phyloP scores from a whole-genome alignment of 345 rosid genomes.

The Eucalyptus polyanthemos region DNA sequence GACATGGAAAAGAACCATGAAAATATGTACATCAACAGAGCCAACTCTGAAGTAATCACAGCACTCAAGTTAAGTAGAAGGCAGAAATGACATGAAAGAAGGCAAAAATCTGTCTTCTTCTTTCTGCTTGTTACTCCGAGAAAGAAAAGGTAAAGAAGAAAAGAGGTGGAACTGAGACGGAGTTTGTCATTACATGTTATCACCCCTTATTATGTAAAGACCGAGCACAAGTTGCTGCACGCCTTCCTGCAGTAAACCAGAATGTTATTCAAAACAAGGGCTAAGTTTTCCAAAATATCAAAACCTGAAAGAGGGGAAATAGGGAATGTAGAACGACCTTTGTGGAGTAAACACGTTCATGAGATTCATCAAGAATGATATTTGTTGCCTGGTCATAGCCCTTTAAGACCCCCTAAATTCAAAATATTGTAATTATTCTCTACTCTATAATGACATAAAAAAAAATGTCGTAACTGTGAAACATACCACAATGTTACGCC shows the following conservation, averaged over 20 bases:
- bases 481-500: constrained; percentile 93
- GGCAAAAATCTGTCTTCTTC: neutral
- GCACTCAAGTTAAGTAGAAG: neutral
- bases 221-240: constrained; percentile 91
- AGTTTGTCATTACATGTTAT: constrained; percentile 62
- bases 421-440: neutral
- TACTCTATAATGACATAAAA: neutral
- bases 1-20: neutral
- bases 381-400: constrained; percentile 98
- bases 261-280: neutral
- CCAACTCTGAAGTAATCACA: neutral
- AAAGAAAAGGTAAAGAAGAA: neutral
- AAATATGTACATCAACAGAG: neutral
- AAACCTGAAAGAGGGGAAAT: neutral
- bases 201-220: constrained; percentile 94
- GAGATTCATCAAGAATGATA: constrained; percentile 95
- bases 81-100: neutral
- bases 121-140: neutral
- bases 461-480: neutral
- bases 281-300: neutral
- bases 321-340: constrained; percentile 31
- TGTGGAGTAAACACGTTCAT: constrained; percentile 94
- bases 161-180: neutral
- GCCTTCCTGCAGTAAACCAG: constrained; percentile 57
- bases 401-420: constrained; percentile 56